Percentiles rank a stretch among this genome's conserved stretches.
Evolutionary conservation across 495 filamentous ascomycete species (phyloP).

Genomic region (Aspergillus ostianus): DNA sequence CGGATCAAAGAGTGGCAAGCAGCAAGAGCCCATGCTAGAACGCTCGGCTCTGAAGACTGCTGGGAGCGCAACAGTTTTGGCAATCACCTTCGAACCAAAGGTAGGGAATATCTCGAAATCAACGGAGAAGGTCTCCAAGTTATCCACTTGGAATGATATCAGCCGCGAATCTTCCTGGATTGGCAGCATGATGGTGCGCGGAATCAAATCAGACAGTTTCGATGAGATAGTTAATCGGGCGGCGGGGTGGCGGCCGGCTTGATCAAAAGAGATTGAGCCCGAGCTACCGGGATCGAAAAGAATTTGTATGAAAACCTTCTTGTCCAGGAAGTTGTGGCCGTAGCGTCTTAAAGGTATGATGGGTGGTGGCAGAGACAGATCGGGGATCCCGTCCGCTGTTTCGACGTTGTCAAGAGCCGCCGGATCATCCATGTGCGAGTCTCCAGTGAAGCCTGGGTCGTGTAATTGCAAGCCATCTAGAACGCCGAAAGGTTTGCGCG

Average conservation of each 20-base stretch:
- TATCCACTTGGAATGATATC: constrained; percentile 95
- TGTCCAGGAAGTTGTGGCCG: constrained; percentile 97
- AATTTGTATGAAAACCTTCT: constrained; percentile 90
- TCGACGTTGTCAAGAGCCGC: constrained; percentile 63
- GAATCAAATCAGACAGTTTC: constrained; percentile 92
- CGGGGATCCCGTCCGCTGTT: constrained; percentile 83
- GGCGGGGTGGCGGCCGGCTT: constrained; percentile 92
- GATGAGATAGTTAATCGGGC: constrained; percentile 94
- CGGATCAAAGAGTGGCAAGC: constrained; percentile 87
- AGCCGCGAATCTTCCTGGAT: constrained; percentile 92
- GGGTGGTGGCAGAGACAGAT: constrained; percentile 88
- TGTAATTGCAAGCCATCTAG: constrained; percentile 37
- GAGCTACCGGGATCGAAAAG: constrained; percentile 70
- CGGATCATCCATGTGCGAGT: constrained; percentile 42
- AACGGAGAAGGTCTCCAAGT: constrained; percentile 84
- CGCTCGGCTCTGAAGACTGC: constrained; percentile 72
- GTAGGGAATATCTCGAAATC: constrained; percentile 98
- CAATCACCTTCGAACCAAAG: constrained; percentile 95
- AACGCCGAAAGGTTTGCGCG: constrained; percentile 34
- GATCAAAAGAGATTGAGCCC: constrained; percentile 84
- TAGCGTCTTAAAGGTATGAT: constrained; percentile 94
- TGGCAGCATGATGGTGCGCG: constrained; percentile 88
- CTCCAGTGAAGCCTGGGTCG: constrained; percentile 30
- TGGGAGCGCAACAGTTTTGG: constrained; percentile 87
- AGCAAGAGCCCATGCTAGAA: constrained; percentile 77